Base-by-base conservation (phyloP, 2,329 filamentous ascomycete species). In the Curvularia sp. region DNA sequence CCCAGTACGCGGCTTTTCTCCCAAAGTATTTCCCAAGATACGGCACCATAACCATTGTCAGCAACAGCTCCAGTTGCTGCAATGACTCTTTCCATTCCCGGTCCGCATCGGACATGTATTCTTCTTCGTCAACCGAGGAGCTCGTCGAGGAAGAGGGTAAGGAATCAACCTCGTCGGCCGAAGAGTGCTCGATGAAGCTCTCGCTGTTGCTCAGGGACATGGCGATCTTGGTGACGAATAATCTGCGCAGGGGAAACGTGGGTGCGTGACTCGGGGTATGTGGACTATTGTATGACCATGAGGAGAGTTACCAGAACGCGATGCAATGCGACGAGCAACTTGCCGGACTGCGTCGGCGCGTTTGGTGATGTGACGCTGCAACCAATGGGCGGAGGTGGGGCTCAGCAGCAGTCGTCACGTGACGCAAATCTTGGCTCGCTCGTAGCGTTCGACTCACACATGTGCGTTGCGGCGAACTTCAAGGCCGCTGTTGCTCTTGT, bases 1-100 rank as follows among this genome's bases (percentile, higher is more conserved):
- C 92, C 92, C 93, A 97, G 76, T 96, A 97, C 59, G 94, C 94
- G 81, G 93, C 96, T 78, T 92, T 96, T 76, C 95, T 86, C 46
- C 95, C 95, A 77, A 97, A 87, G 80, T 93, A 98, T 80, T 98
- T 99, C 58, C 95, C 95, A 67, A 92, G 82, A 77, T 96, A 97
- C 2, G 95, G 95, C 50, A 99, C 89, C 68, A 98, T 79, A 49
- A 98, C 90, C 92, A 99, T 96, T 20, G 91, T 96, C 75, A 98
- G 79, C 66, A 99, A 83, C 65, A 98, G 83, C 81, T 99, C 93
- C 60, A 99, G 80, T 80, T 99, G 95, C 78, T 97, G 92, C 63
- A 99, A 81, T 70, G 91, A 96, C 71, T 93, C 91, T 70, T 94
- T 90, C 95, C 95, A 99, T 80, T 99, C 94, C 61, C 86, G 86